Base-by-base conservation (phyloP, 2,329 filamentous ascomycete species). In the Pseudopithomyces maydicus region DNA sequence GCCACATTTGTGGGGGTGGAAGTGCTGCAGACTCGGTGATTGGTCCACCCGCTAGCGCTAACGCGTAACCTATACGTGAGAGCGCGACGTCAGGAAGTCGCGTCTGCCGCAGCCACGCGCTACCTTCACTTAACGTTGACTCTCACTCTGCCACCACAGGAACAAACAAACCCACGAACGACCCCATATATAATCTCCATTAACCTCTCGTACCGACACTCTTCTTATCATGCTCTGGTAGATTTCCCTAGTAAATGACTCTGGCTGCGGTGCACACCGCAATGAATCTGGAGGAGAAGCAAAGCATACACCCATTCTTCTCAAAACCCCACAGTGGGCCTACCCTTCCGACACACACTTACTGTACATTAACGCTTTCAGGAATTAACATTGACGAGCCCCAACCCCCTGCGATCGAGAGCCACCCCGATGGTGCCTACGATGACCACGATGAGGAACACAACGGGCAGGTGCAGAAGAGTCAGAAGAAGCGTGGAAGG, bases 281-380 rank as follows among this genome's bases (percentile, higher is more conserved):
- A 56, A 78, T 78, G 75, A 68, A 71, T 69, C 61, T 73, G 38
- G 74, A 74, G 52, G 66, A 69, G 47, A 65, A 63, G 51, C 69
- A 75, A 59, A 64, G 53, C 58, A 52, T 77, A 48, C 75, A 78
- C 61, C 74, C 75, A 26, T 77, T 78, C 68, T 78, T 78, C 55
- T 61, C 70, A 23, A 76, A 74, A 54, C 58, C 66, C 14, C 38
- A 51, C 2, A 67, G 71, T 73, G 65, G 50, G 66, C 29, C 11
- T 15, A 7, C 6, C 26, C 12, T 14, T 15, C 6, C 10, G 20
- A 29, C 17, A 17, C 8, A 19, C 26, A 2, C 29, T 17, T 7
- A 15, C 3, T 26, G 2, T 12, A 10, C 19, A 33, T 67, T 22
- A 68, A 38, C 7, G 2, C 20, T 15, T 0, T 1, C 46, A 71